Conservation (phyloP, 345 rosid genomes). For the Heritiera fomes region DNA sequence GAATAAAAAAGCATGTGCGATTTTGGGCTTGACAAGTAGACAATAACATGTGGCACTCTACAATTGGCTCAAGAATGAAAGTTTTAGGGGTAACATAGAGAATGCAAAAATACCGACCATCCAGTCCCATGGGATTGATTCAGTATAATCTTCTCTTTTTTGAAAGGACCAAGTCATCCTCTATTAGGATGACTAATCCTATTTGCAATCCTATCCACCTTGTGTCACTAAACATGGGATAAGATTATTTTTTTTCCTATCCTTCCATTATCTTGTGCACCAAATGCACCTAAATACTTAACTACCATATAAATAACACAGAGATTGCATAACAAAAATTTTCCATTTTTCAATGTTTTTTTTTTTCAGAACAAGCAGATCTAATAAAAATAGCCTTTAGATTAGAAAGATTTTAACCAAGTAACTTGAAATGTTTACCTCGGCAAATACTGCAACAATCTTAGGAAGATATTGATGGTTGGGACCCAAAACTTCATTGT, state of each 20-base stretch:
- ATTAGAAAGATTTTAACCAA: neutral
- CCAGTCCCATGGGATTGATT: neutral
- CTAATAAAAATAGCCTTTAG: neutral
- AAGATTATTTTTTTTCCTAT: neutral
- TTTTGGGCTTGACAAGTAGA: neutral
- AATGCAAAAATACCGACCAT: neutral
- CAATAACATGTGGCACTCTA: neutral
- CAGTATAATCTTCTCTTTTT: neutral
- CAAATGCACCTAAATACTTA: neutral
- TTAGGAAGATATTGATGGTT: conserved; percentile 86
- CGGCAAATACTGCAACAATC: conserved; percentile 85
- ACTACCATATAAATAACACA: neutral
- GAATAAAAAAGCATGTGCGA: neutral
- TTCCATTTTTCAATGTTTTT: neutral
- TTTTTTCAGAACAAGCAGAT: neutral
- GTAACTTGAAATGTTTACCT: conserved; percentile 44
- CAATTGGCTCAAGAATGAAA: neutral
- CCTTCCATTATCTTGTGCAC: neutral
- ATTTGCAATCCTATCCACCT: neutral
- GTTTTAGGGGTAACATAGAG: neutral
- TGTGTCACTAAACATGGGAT: neutral
- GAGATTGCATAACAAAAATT: neutral
- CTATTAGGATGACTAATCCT: neutral
- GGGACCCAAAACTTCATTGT: conserved; percentile 79
- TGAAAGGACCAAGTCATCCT: neutral